Evolutionary conservation across 805 yeast genomes (phyloP).

Genomic region (Kluyveromyces lactis): DNA sequence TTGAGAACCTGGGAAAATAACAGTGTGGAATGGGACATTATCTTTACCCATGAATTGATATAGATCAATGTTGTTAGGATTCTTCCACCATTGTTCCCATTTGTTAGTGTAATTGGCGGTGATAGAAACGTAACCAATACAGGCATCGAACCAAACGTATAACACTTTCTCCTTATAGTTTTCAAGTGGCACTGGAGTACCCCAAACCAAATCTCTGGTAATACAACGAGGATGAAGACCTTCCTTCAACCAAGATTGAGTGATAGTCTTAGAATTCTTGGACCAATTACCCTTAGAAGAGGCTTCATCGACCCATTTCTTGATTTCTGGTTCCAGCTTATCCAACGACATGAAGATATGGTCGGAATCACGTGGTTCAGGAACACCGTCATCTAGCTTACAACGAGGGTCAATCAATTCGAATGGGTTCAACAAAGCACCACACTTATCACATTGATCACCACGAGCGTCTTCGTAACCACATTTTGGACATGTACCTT

Average conservation of each 20-base stretch:
- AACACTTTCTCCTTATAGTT: conserved; percentile 82
- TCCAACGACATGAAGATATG: conserved; percentile 81
- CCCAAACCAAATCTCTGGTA: conserved; percentile 97
- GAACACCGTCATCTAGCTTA: conserved; percentile 79
- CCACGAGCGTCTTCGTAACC: conserved; percentile 96
- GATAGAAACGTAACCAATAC: conserved; percentile 93
- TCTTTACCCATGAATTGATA: conserved; percentile 99
- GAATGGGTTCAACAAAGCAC: conserved; percentile 78
- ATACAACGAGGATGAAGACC: conserved; percentile 92
- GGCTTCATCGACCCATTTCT: conserved; percentile 62
- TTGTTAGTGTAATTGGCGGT: conserved; percentile 80
- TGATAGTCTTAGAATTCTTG: conserved; percentile 79
- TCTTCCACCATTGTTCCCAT: conserved; percentile 93
- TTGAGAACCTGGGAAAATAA: conserved; percentile 90
- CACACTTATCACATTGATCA: conserved; percentile 98
- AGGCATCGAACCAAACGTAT: conserved; percentile 98
- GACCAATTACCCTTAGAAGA: conserved; percentile 82
- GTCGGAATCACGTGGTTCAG: conserved; percentile 71
- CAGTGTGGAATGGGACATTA: conserved; percentile 97
- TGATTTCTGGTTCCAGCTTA: conserved; percentile 70
- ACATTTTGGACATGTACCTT: conserved; percentile 96
- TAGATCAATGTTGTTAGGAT: conserved; percentile 79
- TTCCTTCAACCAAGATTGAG: conserved; percentile 88
- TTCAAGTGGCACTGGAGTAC: conserved; percentile 93
- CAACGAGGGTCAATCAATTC: conserved; percentile 94